Evolutionary conservation across 306 rosid species (phyloP).

Genomic region (Glycine tomentella): DNA sequence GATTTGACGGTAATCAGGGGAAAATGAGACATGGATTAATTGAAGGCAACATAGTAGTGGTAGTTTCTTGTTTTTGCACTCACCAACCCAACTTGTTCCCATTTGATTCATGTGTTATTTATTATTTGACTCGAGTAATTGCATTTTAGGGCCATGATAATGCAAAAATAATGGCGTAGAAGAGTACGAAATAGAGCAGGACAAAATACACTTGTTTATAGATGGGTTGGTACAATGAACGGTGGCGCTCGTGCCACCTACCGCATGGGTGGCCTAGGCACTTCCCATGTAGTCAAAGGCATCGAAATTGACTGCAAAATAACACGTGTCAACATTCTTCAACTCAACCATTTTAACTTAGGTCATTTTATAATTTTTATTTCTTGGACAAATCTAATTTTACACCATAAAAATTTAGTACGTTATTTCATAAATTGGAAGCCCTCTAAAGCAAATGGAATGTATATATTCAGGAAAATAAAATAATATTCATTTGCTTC

Average conservation of each 20-base stretch:
- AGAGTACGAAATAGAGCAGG: neutral
- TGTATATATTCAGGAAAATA: too few relatives aligned
- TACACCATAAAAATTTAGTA: too few relatives aligned
- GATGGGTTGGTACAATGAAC: slow-evolving; percentile 46
- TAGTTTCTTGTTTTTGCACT: neutral
- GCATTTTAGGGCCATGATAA: neutral
- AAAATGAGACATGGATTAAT: too few relatives aligned
- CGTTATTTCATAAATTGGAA: too few relatives aligned
- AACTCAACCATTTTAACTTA: too few relatives aligned
- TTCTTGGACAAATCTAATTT: too few relatives aligned
- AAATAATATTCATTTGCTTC: too few relatives aligned
- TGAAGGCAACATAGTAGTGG: too few relatives aligned
- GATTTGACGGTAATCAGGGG: too few relatives aligned
- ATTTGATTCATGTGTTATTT: neutral
- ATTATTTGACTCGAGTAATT: neutral
- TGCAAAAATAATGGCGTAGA: neutral
- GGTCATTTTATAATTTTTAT: too few relatives aligned
- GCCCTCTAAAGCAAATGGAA: too few relatives aligned
- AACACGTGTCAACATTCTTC: too few relatives aligned
- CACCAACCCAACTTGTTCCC: neutral
- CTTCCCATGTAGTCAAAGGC: slow-evolving; percentile 36
- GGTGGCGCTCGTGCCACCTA: slow-evolving; percentile 59
- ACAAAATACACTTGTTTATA: neutral
- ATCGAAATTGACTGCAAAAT: slow-evolving; percentile 35
- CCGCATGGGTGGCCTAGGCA: neutral